Evolutionary conservation across 1,284 basidiomycete species (phyloP), one percentile per base, ranked within the genome.

Genomic region (Ganoderma multipileum): DNA sequence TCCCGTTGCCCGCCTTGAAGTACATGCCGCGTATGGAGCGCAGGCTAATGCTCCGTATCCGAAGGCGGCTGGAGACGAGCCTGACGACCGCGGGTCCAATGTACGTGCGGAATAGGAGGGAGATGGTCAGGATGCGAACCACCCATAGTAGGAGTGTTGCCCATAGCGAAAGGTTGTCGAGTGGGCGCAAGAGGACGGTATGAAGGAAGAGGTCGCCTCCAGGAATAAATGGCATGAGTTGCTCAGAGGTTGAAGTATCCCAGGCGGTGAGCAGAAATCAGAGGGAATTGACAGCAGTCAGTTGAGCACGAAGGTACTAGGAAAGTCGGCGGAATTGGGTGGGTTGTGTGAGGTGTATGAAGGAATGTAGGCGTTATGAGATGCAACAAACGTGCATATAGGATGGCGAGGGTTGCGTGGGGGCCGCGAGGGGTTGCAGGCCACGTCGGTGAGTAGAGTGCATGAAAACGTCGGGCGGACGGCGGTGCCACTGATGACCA

Each of bases 21-120:
- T 91, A 92, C 44, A 94, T 81, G 30, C 92, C 92, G 59, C 91
- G 88, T 71, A 94, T 87, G 30, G 92, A 94, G 64, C 91, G 86
- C 54, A 92, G 80, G 76, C 92, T 93, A 66, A 93, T 84, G 75
- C 90, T 92, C 54, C 88, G 85, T 38, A 92, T 83, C 26, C 87
- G 87, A 68, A 93, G 81, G 72, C 87, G 89, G 60, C 83, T 84
- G 12, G 89, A 90, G 67, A 89, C 79, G 50, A 84, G 83, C 60
- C 83, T 81, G 33, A 93, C 82, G 55, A 90, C 78, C 77, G 85
- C 88, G 64, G 91, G 91, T 2, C 86, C 83, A 67, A 93, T 81
- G 76, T 89, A 90, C 1, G 87, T 88, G 64, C 91, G 85, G 66
- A 89, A 82, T 64, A 91, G 73, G 50, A 91, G 82, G 23, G 85